phyloP scores from a whole-genome alignment of 129 eudicot species.

The Daucus carota region DH1_v3.0 NC_030381.2:49909001-49909500 shows the following conservation, averaged over 20 bases:
- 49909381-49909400: not conserved
- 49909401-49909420: not conserved
- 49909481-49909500: constrained; percentile 82
- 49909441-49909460: constrained; percentile 99
- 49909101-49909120: not conserved
- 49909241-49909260: not conserved
- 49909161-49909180: not conserved
- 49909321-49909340: constrained; percentile 62
- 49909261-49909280: constrained; percentile 76
- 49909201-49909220: not conserved
- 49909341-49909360: constrained; percentile 98
- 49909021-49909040: constrained; percentile 48
- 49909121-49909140: not conserved
- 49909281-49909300: constrained; percentile 95
- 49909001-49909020: constrained; percentile 96
- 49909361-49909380: not conserved
- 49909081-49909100: not conserved
- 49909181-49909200: not conserved
- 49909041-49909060: constrained; percentile 10
- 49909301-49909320: constrained; percentile 78
- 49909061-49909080: not conserved
- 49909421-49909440: constrained; percentile 36
- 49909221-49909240: not conserved
- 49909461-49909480: constrained; percentile 83
- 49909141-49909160: not conserved